Evolutionary conservation across 139 green algal species (phyloP).

Genomic region (Coccomyxa sp.): DNA sequence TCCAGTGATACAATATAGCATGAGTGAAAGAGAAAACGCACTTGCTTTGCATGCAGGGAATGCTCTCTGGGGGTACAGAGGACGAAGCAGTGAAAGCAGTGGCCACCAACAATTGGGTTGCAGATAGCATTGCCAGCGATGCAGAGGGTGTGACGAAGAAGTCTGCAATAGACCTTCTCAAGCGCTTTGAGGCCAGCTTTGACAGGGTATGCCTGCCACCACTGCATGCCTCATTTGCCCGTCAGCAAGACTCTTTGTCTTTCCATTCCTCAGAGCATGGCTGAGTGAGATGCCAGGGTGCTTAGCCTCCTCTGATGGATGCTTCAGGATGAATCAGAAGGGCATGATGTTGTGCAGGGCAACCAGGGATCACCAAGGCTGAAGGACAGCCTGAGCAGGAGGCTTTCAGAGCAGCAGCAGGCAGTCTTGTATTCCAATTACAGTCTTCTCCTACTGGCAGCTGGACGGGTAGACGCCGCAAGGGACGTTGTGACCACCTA

Average conservation of each 20-base stretch:
- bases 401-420: slow-evolving; percentile 66
- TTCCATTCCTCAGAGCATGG: no score
- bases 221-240: no score
- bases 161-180: slow-evolving; percentile 47
- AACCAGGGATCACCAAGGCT: slow-evolving; percentile 7
- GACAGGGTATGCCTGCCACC: slow-evolving; percentile 26
- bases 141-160: slow-evolving; percentile 28
- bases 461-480: slow-evolving; percentile 52
- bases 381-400: slow-evolving; percentile 40
- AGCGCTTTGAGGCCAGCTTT: slow-evolving; percentile 64
- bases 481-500: slow-evolving; percentile 17
- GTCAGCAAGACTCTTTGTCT: no score
- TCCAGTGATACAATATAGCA: background rate
- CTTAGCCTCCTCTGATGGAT: no score
- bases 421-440: slow-evolving; percentile 63
- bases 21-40: background rate
- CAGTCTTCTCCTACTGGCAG: slow-evolving; percentile 57
- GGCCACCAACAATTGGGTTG: slow-evolving; percentile 62
- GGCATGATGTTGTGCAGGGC: no score
- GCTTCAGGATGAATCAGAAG: no score
- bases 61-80: slow-evolving; percentile 25
- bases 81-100: slow-evolving; percentile 55
- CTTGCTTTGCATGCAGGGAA: slow-evolving; percentile 2
- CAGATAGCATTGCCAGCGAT: slow-evolving; percentile 6
- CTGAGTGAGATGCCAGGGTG: no score